A percentile compares a stretch with the other conserved stretches of the same genome.
These are phyloP conservation scores for Xylaria palmicola DNA, from an alignment of 495 filamentous ascomycete species.

Conservation along the genomic window DNA sequence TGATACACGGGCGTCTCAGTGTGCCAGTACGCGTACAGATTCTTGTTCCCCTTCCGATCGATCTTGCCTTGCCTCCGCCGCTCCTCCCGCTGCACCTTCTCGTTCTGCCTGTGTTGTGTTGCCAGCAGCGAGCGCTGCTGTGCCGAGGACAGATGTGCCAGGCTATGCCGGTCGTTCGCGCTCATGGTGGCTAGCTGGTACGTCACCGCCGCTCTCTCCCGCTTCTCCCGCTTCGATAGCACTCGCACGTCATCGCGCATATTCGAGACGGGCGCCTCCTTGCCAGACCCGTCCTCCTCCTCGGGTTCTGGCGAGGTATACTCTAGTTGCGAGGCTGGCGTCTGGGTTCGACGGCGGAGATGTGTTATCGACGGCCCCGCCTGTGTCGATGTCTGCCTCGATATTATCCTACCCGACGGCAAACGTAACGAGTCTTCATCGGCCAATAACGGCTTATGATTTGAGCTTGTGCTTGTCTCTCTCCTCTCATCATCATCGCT, in stretches of 20 bases:
- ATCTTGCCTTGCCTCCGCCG: conserved; percentile 19
- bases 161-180: conserved; percentile 25
- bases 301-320: neutral
- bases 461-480: conserved; percentile 1
- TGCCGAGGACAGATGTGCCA: conserved; percentile 28
- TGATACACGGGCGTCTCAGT: conserved; percentile 20
- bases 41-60: conserved; percentile 31
- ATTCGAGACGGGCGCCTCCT: neutral
- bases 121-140: conserved; percentile 32
- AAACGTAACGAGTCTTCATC: conserved; percentile 24
- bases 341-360: conserved; percentile 11
- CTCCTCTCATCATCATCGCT: conserved; percentile 6
- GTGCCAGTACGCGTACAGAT: conserved; percentile 21
- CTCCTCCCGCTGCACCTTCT: conserved; percentile 27
- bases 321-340: conserved; percentile 8
- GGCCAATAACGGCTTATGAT: conserved; percentile 8
- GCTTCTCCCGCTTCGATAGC: conserved; percentile 21
- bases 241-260: conserved; percentile 5
- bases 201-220: conserved; percentile 17
- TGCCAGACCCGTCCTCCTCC: conserved; percentile 8
- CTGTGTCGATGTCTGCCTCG: conserved; percentile 23
- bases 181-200: conserved; percentile 29
- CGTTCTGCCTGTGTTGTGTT: conserved; percentile 28
- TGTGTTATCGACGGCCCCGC: conserved; percentile 10
- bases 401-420: conserved; percentile 30